A percentile compares a stretch with the other conserved stretches of the same genome.
These are phyloP conservation scores for Epichloe typhina DNA, from an alignment of 2,329 filamentous ascomycete genomes.

Conservation along the genomic window DNA sequence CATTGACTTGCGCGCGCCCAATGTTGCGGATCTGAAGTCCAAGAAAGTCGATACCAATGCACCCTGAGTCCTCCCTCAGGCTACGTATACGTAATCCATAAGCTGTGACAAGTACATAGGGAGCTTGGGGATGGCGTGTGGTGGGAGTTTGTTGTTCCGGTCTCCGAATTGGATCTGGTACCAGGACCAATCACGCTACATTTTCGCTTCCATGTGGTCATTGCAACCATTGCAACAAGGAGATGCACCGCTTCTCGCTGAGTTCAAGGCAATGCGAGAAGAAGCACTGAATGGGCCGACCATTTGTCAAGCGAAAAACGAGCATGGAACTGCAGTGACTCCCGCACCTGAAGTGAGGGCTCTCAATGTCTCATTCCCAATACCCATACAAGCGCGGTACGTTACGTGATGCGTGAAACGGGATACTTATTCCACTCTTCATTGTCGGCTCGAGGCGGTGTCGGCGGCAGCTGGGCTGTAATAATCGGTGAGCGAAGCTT, in stretches of 20 bases:
- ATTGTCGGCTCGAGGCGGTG: too few species aligned
- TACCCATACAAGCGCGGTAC: neutral
- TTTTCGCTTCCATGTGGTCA: neutral
- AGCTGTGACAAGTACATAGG: neutral
- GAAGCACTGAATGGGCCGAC: neutral
- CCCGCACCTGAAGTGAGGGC: neutral
- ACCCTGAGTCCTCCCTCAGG: conserved; percentile 3
- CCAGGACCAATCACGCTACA: neutral
- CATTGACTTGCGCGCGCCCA: conserved; percentile 21
- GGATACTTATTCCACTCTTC: too few species aligned
- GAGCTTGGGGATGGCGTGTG: conserved; percentile 3
- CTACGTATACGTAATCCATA: conserved; percentile 7
- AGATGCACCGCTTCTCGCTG: neutral
- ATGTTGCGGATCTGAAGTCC: conserved; percentile 6
- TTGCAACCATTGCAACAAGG: too few species aligned
- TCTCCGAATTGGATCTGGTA: neutral
- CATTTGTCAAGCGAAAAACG: neutral
- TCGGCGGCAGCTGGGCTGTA: too few species aligned
- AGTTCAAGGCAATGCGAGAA: neutral
- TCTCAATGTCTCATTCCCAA: neutral
- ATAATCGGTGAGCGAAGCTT: too few species aligned
- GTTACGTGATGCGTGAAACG: neutral
- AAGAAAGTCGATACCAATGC: conserved; percentile 4
- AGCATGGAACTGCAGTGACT: neutral
- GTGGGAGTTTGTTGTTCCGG: conserved; percentile 8